Conservation (phyloP, 768 basidiomycete genomes). For the Russula abietina region DNA sequence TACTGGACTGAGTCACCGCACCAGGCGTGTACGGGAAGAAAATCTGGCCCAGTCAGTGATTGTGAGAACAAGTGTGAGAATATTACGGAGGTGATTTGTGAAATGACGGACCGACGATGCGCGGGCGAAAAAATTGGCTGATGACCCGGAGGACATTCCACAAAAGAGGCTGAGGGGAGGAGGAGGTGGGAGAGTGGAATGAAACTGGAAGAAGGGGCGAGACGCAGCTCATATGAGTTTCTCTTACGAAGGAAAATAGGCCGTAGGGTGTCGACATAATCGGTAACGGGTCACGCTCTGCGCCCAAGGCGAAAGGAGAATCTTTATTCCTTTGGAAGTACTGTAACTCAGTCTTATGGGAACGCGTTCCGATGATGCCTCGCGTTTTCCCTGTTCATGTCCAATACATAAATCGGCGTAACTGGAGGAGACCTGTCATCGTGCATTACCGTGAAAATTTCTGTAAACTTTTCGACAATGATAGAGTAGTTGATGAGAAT, state of each 20-base stretch:
- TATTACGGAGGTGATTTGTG: neutral
- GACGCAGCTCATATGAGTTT: neutral
- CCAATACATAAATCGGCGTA: too few relatives aligned
- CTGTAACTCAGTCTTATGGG: too few relatives aligned
- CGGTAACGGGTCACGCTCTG: conserved; percentile 4
- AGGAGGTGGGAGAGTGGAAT: neutral
- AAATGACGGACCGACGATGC: conserved; percentile 6
- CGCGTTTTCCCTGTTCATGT: too few relatives aligned
- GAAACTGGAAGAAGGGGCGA: neutral
- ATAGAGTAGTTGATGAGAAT: too few relatives aligned
- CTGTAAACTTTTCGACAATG: too few relatives aligned
- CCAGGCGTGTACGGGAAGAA: neutral
- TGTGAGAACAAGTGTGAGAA: neutral
- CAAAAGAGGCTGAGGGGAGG: neutral
- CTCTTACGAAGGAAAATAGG: neutral
- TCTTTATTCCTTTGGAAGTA: neutral
- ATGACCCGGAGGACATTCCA: conserved; percentile 3
- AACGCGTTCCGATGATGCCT: neutral
- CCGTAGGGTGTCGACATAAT: neutral
- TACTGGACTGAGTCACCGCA: neutral
- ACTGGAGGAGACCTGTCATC: neutral
- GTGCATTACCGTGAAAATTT: too few relatives aligned
- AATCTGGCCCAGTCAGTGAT: neutral
- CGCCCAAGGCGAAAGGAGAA: neutral
- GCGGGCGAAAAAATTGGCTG: conserved; percentile 7